Evolutionary conservation across 1,139 yeast genomes (phyloP), one percentile per base, ranked within the genome.

Genomic region (Scheffersomyces insectosa): DNA sequence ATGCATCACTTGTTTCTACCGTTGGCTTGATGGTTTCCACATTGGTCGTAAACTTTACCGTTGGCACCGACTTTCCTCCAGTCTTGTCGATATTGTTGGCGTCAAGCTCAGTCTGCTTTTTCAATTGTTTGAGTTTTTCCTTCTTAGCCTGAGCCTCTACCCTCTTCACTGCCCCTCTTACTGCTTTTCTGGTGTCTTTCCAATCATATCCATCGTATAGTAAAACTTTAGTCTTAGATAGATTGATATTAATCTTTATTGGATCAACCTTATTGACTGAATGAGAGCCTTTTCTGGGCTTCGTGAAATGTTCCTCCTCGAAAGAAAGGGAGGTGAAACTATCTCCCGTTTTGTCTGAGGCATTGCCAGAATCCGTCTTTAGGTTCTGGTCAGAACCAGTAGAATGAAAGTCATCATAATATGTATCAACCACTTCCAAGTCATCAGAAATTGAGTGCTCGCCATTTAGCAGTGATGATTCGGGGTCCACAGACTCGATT

Each of bases 121-220:
- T 46, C 49, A 46, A 51, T 41, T 47, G 34, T 48, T 35, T 42
- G 38, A 53, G 53, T 27, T 62, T 61, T 39, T 67, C 70, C 10
- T 49, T 54, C 39, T 5, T 20, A 0, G 78, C 83, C 41, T 69
- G 75, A 10, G 65, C 68, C 51, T 85, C 88, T 11, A 87, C 80
- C 30, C 77, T 65, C 43, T 75, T 75, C 0, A 91, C 84, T 0
- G 88, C 88, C 5, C 75, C 77, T 16, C 75, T 70, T 25, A 93
- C 84, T 0, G 82, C 74, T 34, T 72, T 75, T 47, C 96, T 73
- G 0, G 98, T 89, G 39, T 80, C 81, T 44, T 79, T 79, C 96
- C 98, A 90, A 59, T 93, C 99, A 57, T 84, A 93, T 0, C 99
- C 99, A 66, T 93, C 99, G 59, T 80, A 83, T 33, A 93, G 65